phyloP scores from a whole-genome alignment of 805 yeast genomes.

The Groenewaldozyma tartarivorans region DNA sequence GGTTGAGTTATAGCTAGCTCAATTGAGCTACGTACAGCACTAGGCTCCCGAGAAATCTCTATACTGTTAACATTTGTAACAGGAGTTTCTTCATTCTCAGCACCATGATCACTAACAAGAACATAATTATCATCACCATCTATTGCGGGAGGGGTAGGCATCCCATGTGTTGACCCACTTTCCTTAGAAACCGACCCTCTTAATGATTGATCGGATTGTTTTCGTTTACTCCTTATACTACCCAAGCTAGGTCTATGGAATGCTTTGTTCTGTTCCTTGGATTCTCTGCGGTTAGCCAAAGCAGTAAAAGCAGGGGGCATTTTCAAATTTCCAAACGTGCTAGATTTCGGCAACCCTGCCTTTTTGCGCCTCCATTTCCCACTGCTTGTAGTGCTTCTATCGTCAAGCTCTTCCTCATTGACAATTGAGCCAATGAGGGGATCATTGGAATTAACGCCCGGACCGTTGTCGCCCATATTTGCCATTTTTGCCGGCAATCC shows the following conservation, averaged over 20 bases:
- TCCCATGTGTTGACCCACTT: neutral
- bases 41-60: constrained; percentile 5
- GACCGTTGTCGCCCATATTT: no score
- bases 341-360: no score
- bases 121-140: neutral
- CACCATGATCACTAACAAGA: neutral
- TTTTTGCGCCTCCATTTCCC: no score
- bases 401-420: no score
- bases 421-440: no score
- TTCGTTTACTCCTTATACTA: neutral
- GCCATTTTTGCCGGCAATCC: no score
- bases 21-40: constrained; percentile 12
- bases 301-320: constrained; percentile 6
- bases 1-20: constrained; percentile 7
- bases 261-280: neutral
- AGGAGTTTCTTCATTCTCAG: neutral
- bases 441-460: no score
- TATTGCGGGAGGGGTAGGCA: no score
- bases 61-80: neutral
- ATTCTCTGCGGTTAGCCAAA: neutral
- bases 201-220: neutral
- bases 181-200: neutral
- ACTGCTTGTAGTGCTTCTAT: no score
- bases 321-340: constrained; percentile 1
- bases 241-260: neutral